Percentiles rank a stretch among this genome's conserved stretches.
phyloP scores from a whole-genome alignment of 352 stramenopile species.

The Peronospora destructor region DNA sequence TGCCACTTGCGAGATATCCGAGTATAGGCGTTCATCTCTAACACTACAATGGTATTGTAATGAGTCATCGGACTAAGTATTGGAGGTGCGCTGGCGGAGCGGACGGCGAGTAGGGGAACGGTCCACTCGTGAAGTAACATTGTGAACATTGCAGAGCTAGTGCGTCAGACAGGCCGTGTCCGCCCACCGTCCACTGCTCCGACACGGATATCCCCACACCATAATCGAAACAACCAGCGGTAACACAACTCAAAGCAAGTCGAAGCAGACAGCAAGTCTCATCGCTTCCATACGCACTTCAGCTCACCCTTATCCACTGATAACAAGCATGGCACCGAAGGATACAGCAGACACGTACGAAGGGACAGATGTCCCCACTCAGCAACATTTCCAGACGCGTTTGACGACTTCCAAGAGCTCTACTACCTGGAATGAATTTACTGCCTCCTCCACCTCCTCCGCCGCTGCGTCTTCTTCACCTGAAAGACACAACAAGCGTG shows the following conservation, averaged over 20 bases:
- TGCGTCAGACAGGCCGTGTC: conserved; percentile 15
- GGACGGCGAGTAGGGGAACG: conserved; percentile 12
- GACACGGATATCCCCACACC: conserved; percentile 1
- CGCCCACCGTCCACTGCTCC: conserved; percentile 14
- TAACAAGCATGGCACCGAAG: conserved; percentile 43
- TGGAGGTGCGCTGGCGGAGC: not conserved
- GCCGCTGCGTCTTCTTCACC: conserved; percentile 2
- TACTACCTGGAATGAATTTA: conserved; percentile 2
- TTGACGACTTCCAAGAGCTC: conserved; percentile 4
- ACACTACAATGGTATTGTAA: no score
- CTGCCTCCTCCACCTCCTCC: conserved; percentile 2
- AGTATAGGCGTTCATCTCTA: no score
- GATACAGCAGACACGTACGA: conserved; percentile 22
- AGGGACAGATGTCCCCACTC: conserved; percentile 1
- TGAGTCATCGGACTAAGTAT: no score
- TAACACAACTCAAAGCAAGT: conserved; percentile 16
- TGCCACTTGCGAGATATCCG: not conserved
- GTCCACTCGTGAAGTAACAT: not conserved
- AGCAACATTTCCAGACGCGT: conserved; percentile 8
- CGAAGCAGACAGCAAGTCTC: conserved; percentile 6
- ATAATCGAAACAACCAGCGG: conserved; percentile 25
- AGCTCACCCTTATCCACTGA: not conserved
- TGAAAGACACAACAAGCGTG: conserved; percentile 13
- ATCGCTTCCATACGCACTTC: conserved; percentile 3
- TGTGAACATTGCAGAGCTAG: not conserved